Base-by-base conservation (phyloP, 2,329 filamentous ascomycete species). In the Diplodia scrobiculata region DNA sequence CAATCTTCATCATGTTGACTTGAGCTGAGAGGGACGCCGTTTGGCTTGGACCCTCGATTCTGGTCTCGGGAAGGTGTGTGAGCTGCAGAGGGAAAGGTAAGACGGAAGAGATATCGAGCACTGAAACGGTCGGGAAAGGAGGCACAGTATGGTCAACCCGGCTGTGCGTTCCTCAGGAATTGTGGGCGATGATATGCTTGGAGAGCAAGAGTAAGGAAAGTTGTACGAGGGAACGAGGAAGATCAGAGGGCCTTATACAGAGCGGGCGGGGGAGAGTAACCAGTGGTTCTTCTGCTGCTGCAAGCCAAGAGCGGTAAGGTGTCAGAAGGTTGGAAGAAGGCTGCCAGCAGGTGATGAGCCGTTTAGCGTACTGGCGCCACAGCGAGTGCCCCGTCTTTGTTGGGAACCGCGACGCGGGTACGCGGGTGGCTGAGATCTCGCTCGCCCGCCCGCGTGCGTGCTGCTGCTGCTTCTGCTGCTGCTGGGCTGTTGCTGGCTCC, bases 1-100 rank as follows among this genome's bases (percentile, higher is more conserved):
- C 67, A 66, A 82, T 81, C 67, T 77, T 77, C 74, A 81, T 78
- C 71, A 66, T 66, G n/a, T 27, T 62, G 52, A 21, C 29, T 62
- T 45, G 41, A 1, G 41, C 41, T 45, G 41, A 45, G 45, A 25
- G 10, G 38, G 17, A 11, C 27, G 27, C 19, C 13, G 41, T 45
- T 36, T 45, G 27, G 36, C 32, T 13, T 13, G 27, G 38, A 25
- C 17, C 19, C 63, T 54, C 50, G 27, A 36, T 32, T 10, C 63
- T 52, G 17, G 63, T 54, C 29, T 65, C 63, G 52, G 63, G 51
- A 29, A 55, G 21, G 21, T 10, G 21, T 34, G 36, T 48, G 38
- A 50, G 51, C n/a, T 17, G 41, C 11, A 17, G 34, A 10, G 29
- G 9, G 2, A 25, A n/a, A 17, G 2, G 9, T 5, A 19, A 36